Conservation (phyloP, 192 early-diverging fungal genomes). For the Backusella australiensis region DNA sequence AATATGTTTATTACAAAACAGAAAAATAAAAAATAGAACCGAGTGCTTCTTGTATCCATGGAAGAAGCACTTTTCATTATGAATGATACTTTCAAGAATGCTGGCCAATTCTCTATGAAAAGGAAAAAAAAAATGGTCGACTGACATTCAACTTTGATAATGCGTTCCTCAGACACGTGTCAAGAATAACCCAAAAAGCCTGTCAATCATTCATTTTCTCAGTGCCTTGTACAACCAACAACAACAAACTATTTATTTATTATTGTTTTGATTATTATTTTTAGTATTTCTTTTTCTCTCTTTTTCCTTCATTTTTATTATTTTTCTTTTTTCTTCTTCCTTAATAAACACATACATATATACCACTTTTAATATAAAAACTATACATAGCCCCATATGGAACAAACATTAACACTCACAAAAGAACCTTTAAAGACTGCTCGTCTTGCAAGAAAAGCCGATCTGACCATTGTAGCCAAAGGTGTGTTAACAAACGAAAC, state of each 20-base stretch:
- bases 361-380: neutral
- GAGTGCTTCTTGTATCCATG: neutral
- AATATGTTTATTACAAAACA: neutral
- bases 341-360: too few species aligned
- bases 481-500: neutral
- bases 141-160: neutral
- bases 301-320: neutral
- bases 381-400: neutral
- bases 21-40: neutral
- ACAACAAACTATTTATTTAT: neutral
- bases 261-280: neutral
- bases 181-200: conserved; percentile 3
- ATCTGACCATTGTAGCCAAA: neutral
- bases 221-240: neutral
- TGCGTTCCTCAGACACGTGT: conserved; percentile 4
- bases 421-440: neutral
- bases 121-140: neutral
- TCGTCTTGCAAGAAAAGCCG: neutral
- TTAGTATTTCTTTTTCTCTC: neutral
- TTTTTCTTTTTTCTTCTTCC: neutral
- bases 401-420: neutral
- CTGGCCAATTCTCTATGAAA: neutral
- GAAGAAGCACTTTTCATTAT: neutral
- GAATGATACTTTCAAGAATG: neutral
- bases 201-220: conserved; percentile 5